These are phyloP conservation scores for Cutaneotrichosporon sp. DNA, from an alignment of 1,284 basidiomycete genomes.

Conservation along the genomic window DNA sequence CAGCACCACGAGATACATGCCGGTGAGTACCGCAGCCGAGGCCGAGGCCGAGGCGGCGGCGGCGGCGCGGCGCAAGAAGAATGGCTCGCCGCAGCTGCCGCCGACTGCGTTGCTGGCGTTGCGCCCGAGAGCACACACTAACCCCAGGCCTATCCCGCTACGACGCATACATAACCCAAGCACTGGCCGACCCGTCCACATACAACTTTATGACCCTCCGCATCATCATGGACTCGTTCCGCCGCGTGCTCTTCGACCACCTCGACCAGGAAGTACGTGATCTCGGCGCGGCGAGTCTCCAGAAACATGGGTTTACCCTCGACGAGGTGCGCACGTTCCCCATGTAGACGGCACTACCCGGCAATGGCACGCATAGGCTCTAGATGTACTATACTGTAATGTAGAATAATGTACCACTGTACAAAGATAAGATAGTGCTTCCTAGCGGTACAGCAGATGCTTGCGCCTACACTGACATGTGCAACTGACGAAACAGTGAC, in stretches of 20 bases:
- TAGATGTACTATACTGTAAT: too few relatives aligned
- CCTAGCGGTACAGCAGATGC: too few relatives aligned
- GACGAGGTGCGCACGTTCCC: constrained; percentile 57
- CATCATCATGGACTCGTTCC: constrained; percentile 59
- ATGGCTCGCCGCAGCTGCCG: too few relatives aligned
- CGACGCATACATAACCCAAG: constrained; percentile 52
- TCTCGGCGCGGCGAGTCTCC: constrained; percentile 58
- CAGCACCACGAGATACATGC: constrained; percentile 64
- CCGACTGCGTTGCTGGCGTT: too few relatives aligned
- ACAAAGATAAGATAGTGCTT: too few relatives aligned
- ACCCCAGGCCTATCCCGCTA: constrained; percentile 52
- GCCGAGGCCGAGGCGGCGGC: too few relatives aligned
- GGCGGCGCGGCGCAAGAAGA: neutral
- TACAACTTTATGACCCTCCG: constrained; percentile 59
- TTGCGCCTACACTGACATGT: too few relatives aligned
- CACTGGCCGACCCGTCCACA: constrained; percentile 51
- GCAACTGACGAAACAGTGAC: too few relatives aligned
- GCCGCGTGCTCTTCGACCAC: constrained; percentile 61
- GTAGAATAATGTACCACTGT: too few relatives aligned
- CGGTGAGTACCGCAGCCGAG: constrained; percentile 49
- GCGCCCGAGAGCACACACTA: neutral
- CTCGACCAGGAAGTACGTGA: constrained; percentile 65
- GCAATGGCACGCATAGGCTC: too few relatives aligned
- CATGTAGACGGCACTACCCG: constrained; percentile 32
- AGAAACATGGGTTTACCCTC: constrained; percentile 58